These are phyloP conservation scores for Aureobasidium zeae DNA, from an alignment of 2,329 filamentous ascomycete species.

Conservation along the genomic window DNA sequence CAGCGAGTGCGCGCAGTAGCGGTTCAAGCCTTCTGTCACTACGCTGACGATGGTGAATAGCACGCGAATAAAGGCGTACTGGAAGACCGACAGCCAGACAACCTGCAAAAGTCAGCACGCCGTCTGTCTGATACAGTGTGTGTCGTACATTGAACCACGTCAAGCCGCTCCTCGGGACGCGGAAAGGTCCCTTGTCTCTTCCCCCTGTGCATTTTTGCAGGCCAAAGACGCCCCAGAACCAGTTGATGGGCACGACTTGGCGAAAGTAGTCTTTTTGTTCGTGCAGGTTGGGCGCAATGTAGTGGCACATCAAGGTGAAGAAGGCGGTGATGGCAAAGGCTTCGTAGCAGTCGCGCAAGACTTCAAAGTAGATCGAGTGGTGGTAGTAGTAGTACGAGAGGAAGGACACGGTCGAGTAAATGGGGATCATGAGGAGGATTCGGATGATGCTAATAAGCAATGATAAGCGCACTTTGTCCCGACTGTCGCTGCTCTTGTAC, in stretches of 20 bases:
- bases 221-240: slow-evolving; percentile 67
- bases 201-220: slow-evolving; percentile 62
- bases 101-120: slow-evolving; percentile 36
- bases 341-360: slow-evolving; percentile 78
- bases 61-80: slow-evolving; percentile 76
- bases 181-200: slow-evolving; percentile 54
- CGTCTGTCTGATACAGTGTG: not conserved
- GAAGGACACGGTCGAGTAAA: slow-evolving; percentile 67
- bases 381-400: slow-evolving; percentile 66
- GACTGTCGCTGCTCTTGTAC: no score
- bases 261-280: slow-evolving; percentile 76
- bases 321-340: slow-evolving; percentile 82
- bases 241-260: slow-evolving; percentile 55
- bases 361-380: slow-evolving; percentile 70
- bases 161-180: slow-evolving; percentile 68
- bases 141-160: slow-evolving; percentile 72
- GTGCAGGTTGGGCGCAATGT: slow-evolving; percentile 67
- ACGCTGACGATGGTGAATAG: slow-evolving; percentile 72
- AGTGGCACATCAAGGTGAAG: slow-evolving; percentile 73
- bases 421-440: slow-evolving; percentile 78
- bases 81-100: slow-evolving; percentile 72
- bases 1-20: slow-evolving; percentile 71
- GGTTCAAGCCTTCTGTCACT: slow-evolving; percentile 56
- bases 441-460: slow-evolving; percentile 79
- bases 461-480: no score